Conservation (phyloP, 164 flowering plant genomes). For the grape (Vitis vinifera) region DNA sequence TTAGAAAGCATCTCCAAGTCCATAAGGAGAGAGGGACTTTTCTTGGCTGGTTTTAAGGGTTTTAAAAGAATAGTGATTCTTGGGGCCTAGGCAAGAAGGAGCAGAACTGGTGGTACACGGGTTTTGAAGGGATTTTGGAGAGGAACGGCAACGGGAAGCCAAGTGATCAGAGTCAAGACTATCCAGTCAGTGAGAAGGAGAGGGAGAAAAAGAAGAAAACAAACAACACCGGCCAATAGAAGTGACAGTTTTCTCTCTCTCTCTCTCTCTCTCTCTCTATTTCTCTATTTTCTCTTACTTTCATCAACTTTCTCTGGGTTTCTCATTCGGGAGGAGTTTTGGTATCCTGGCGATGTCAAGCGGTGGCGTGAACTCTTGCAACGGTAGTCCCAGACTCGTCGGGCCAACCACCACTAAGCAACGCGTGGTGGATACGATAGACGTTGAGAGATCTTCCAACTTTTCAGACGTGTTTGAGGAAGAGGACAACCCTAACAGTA, state of each 20-base stretch:
- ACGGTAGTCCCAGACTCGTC: conserved; percentile 15
- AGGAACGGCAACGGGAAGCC: fast-evolving
- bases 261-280: background rate
- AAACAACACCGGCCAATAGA: background rate
- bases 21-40: no score
- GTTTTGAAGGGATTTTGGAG: no score
- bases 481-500: conserved; percentile 11
- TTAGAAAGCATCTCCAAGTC: no score
- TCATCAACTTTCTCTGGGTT: background rate
- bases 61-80: no score
- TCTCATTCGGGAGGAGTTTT: background rate
- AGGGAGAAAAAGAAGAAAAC: no score
- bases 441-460: conserved; percentile 9
- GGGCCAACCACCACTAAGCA: conserved; percentile 25
- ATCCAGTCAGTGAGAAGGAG: no score
- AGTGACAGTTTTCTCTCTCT: conserved; percentile 2
- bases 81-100: no score
- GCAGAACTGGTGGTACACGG: no score
- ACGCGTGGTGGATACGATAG: conserved; percentile 25
- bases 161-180: no score
- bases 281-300: background rate
- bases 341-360: conserved; percentile 18
- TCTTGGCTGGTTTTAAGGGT: no score
- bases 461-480: conserved; percentile 12
- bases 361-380: conserved; percentile 18